These are phyloP conservation scores for Mycena rebaudengoi DNA, from an alignment of 768 basidiomycete genomes.

Conservation along the genomic window DNA sequence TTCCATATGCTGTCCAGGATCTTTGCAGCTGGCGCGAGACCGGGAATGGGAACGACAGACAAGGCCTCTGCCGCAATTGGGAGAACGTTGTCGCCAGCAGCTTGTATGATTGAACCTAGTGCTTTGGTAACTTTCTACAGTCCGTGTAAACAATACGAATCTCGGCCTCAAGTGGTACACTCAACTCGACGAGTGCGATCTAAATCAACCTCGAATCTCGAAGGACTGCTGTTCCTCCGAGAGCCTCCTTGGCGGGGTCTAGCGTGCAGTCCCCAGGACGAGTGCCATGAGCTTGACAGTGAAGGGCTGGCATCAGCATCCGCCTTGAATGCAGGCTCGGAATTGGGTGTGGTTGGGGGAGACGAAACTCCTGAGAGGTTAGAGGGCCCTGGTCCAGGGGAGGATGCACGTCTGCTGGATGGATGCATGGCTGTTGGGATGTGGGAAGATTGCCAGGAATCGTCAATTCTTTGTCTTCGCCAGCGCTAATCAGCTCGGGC, in stretches of 20 bases:
- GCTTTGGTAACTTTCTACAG: constrained; percentile 3
- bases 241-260: neutral
- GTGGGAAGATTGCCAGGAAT: neutral
- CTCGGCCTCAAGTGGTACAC: neutral
- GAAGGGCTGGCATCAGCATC: neutral
- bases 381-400: neutral
- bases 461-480: neutral
- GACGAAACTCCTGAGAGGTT: neutral
- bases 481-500: neutral
- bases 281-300: constrained; percentile 1
- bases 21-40: constrained; percentile 7
- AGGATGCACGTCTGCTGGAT: neutral
- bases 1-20: constrained; percentile 19
- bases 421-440: neutral
- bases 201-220: neutral
- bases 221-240: neutral
- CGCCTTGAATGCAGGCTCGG: neutral
- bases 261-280: neutral
- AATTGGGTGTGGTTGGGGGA: neutral
- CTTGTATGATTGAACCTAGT: neutral
- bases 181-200: constrained; percentile 11
- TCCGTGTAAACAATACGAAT: neutral
- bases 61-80: constrained; percentile 4
- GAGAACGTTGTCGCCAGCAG: constrained; percentile 3
- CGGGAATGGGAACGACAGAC: constrained; percentile 3